phyloP scores from a whole-genome alignment of 208 protist genomes.

The Leptomonas pyrrhocoris region DNA sequence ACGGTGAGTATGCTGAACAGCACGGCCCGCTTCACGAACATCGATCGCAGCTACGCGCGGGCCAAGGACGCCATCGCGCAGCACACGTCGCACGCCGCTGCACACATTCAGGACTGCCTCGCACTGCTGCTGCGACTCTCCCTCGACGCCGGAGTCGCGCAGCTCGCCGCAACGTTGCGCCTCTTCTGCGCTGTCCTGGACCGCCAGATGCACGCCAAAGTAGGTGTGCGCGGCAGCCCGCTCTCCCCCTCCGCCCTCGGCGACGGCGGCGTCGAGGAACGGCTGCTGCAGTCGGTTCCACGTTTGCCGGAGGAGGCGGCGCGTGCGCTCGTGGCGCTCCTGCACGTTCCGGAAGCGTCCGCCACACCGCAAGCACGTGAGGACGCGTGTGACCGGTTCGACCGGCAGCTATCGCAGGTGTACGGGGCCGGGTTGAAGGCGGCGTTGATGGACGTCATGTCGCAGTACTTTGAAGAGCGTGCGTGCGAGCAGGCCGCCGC shows the following conservation, averaged over 20 bases:
- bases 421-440: constrained; percentile 25
- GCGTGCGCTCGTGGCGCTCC: constrained; percentile 4
- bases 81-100: constrained; percentile 1
- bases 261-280: neutral
- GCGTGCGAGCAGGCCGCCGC: neutral
- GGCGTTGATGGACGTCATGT: neutral
- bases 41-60: constrained; percentile 60
- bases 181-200: constrained; percentile 15
- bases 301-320: constrained; percentile 19
- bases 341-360: neutral
- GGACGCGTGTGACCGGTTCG: neutral
- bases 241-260: neutral
- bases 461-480: constrained; percentile 20
- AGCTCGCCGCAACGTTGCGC: constrained; percentile 24
- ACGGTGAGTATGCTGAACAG: constrained; percentile 30
- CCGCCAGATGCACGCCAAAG: neutral
- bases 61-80: constrained; percentile 30
- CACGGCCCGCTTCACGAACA: constrained; percentile 54
- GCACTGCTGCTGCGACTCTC: constrained; percentile 32
- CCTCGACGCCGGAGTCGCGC: constrained; percentile 23
- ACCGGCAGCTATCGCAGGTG: constrained; percentile 1
- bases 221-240: neutral
- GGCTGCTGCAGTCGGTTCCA: constrained; percentile 6
- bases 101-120: constrained; percentile 25
- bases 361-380: neutral